Evolutionary conservation across 257 asterid genomes (phyloP).

Genomic region (Salvia hispanica): DNA sequence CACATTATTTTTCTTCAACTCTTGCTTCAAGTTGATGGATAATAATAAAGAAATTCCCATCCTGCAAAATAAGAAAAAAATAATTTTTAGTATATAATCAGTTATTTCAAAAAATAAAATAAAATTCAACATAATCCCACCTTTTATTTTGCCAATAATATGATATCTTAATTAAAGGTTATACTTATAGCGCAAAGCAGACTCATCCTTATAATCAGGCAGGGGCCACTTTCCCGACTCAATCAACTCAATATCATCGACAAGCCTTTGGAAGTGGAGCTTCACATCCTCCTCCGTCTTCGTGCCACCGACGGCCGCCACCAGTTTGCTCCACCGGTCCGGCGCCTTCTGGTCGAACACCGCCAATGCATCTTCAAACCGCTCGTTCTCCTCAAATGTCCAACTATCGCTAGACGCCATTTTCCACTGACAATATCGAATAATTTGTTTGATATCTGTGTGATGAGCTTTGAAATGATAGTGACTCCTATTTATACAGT

Average conservation of each 20-base stretch:
- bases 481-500: conserved; percentile 36
- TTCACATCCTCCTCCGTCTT: conserved; percentile 73
- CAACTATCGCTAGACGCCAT: conserved; percentile 57
- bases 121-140: too few species aligned
- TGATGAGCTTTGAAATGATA: not conserved
- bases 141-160: too few species aligned
- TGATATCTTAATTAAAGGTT: too few species aligned
- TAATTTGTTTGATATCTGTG: not conserved
- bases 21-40: too few species aligned
- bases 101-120: too few species aligned
- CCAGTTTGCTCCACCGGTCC: conserved; percentile 60
- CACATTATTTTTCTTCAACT: too few species aligned
- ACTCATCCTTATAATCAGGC: conserved; percentile 43
- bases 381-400: conserved; percentile 63
- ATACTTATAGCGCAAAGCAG: too few species aligned
- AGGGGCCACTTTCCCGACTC: conserved; percentile 63
- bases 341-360: conserved; percentile 48
- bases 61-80: too few species aligned
- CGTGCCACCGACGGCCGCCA: conserved; percentile 50
- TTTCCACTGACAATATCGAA: not conserved
- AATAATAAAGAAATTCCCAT: too few species aligned
- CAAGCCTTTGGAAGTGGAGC: conserved; percentile 57
- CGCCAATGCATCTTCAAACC: conserved; percentile 69
- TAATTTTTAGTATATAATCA: too few species aligned
- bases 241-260: conserved; percentile 52